phyloP scores from a whole-genome alignment of 2,329 filamentous ascomycete genomes.

The Colletotrichum cuscutae region DNA sequence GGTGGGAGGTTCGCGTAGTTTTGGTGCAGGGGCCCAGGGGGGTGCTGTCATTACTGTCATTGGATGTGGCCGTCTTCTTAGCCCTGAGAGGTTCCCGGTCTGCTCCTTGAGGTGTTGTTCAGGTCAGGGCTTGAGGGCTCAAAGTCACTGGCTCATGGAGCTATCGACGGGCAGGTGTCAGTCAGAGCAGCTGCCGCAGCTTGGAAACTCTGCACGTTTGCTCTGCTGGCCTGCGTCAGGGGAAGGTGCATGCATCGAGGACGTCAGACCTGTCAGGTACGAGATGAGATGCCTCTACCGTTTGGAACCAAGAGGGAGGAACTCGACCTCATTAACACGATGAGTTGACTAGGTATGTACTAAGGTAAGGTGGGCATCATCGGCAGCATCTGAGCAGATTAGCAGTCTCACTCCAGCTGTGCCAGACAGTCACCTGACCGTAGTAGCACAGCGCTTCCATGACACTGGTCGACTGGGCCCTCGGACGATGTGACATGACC shows the following conservation, averaged over 20 bases:
- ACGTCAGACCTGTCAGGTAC: not conserved
- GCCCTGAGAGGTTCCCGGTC: no score
- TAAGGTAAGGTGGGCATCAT: not conserved
- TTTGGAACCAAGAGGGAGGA: not conserved
- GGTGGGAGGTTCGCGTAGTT: not conserved
- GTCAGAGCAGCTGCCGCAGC: not conserved
- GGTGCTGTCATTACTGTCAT: not conserved
- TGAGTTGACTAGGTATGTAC: no score
- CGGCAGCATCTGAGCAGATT: not conserved
- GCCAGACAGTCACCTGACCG: not conserved
- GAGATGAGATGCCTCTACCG: not conserved
- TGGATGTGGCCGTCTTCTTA: no score
- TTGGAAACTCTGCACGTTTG: not conserved
- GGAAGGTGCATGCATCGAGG: not conserved
- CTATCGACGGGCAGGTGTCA: not conserved
- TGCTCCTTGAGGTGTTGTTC: no score
- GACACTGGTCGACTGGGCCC: not conserved
- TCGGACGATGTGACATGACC: not conserved
- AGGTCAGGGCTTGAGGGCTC: no score
- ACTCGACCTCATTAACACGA: not conserved
- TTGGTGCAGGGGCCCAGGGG: not conserved
- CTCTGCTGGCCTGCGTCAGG: not conserved
- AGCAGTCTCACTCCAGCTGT: not conserved
- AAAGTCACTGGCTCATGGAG: not conserved
- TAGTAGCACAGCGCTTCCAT: not conserved